Base-by-base conservation (phyloP, 2,329 filamentous ascomycete species). In the Penicillium sclerotiorum region DNA sequence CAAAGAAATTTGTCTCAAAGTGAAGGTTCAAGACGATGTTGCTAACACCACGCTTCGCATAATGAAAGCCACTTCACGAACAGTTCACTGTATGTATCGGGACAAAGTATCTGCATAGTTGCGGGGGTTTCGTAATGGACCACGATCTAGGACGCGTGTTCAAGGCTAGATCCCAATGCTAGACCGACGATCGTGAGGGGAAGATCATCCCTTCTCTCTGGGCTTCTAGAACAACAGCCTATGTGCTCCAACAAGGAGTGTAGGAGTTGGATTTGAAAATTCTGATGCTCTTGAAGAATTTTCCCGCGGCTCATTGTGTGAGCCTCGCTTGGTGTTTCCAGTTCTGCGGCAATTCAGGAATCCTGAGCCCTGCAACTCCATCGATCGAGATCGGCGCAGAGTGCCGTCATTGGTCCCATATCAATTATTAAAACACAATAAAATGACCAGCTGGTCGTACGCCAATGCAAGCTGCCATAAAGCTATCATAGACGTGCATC, bases 281-380 rank as follows among this genome's bases (percentile, higher is more conserved):
- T 33, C 40, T 17, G 40, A 28, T 28, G 25, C 3, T 9, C 25
- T 28, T 28, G 7, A 27, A 27, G 25, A 9, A 9, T 28, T 7
- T 28, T 28, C 13, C 13, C 13, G 9, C 13, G 6, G 11, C 6
- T 27, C 25, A 27, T 27, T 28, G 25, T 28, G 6, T 9, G 13
- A 43, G 27, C 22, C 18, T 20, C 2, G 2, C 8, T 21, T 1
- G 17, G 20, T 45, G 42, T 47, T 46, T 46, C 32, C 30, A 32
- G n/a, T 17, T 17, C 23, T 21, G 23, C 21, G 32, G 20, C 18
- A 63, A 87, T 85, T 57, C 30, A 47, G 40, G 43, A 47, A 53
- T 43, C 35, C 23, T 38, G 25, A 8, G 4, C 20, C 30, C 8
- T 38, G n/a, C 38, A 20, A 43, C 23, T 33, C 37, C 21, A 18